A percentile compares a stretch with the other conserved stretches of the same genome.
These are phyloP conservation scores for Aureobasidium namibiae DNA, from an alignment of 2,329 filamentous ascomycete genomes.

Conservation along the genomic window DNA sequence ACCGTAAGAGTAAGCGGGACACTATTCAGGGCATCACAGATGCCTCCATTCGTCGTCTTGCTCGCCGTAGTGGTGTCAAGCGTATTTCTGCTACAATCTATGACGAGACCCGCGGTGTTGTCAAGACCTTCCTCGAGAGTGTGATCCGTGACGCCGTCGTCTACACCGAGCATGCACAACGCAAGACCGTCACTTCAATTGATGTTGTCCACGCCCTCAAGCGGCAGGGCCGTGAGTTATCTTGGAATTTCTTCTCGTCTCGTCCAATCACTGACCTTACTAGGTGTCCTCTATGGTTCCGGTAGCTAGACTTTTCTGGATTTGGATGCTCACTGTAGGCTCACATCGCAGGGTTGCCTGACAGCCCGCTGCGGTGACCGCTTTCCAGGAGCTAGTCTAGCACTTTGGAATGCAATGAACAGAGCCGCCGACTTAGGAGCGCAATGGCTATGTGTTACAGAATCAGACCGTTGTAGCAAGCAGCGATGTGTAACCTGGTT, in stretches of 20 bases:
- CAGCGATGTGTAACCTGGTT: too few relatives aligned
- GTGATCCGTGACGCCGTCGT: background rate
- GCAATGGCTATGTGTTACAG: too few relatives aligned
- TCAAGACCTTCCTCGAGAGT: background rate
- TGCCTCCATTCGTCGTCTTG: background rate
- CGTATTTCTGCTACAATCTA: slow-evolving; percentile 56
- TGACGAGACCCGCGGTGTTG: slow-evolving; percentile 57
- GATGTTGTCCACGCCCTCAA: background rate
- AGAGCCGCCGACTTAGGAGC: too few relatives aligned
- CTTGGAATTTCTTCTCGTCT: background rate
- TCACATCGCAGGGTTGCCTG: too few relatives aligned
- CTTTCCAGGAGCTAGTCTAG: too few relatives aligned
- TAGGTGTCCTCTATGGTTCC: background rate
- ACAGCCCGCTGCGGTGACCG: too few relatives aligned
- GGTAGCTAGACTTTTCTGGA: too few relatives aligned
- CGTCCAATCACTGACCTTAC: background rate
- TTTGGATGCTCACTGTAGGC: too few relatives aligned
- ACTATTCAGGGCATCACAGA: background rate
- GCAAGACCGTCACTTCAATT: background rate
- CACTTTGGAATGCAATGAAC: too few relatives aligned
- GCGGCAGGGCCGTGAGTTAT: background rate
- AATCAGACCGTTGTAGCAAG: too few relatives aligned
- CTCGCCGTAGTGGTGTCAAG: slow-evolving; percentile 52
- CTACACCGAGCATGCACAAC: background rate
- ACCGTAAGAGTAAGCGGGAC: background rate